These are phyloP conservation scores for Xanthoconium stramineum DNA, from an alignment of 768 basidiomycete genomes.

Conservation along the genomic window DNA sequence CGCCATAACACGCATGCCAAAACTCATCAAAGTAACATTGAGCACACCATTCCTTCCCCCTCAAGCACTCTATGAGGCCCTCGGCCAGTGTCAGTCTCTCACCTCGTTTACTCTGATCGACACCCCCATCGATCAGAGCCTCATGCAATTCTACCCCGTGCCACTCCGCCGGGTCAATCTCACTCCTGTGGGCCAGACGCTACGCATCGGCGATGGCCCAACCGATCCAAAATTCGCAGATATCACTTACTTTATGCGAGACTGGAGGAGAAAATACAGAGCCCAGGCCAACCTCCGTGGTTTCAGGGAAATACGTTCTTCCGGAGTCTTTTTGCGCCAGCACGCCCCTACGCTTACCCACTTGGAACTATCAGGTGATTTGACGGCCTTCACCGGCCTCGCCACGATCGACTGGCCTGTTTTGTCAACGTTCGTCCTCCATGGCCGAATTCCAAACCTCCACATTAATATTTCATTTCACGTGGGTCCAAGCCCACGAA, in stretches of 20 bases:
- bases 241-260: constrained; percentile 33
- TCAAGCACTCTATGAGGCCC: constrained; percentile 26
- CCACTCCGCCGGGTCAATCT: constrained; percentile 27
- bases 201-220: constrained; percentile 34
- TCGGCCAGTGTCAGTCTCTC: constrained; percentile 28
- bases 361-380: constrained; percentile 31
- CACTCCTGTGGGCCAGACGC: constrained; percentile 32
- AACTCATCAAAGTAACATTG: constrained; percentile 26
- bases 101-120: constrained; percentile 29
- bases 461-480: constrained; percentile 14
- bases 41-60: constrained; percentile 33
- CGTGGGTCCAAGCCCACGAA: not conserved
- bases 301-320: constrained; percentile 28
- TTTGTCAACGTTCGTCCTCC: constrained; percentile 29
- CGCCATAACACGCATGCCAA: constrained; percentile 31
- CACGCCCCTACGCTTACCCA: constrained; percentile 30
- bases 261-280: constrained; percentile 36
- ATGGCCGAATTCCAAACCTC: constrained; percentile 27
- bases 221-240: constrained; percentile 32
- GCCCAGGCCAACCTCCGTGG: constrained; percentile 30
- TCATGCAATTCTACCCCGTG: constrained; percentile 28
- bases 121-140: constrained; percentile 35
- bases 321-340: constrained; percentile 28
- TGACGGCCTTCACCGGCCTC: constrained; percentile 26
- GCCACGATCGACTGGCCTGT: constrained; percentile 31